Evolutionary conservation across 768 basidiomycete species (phyloP).

Genomic region (Rubroboletus pulcherrimus): DNA sequence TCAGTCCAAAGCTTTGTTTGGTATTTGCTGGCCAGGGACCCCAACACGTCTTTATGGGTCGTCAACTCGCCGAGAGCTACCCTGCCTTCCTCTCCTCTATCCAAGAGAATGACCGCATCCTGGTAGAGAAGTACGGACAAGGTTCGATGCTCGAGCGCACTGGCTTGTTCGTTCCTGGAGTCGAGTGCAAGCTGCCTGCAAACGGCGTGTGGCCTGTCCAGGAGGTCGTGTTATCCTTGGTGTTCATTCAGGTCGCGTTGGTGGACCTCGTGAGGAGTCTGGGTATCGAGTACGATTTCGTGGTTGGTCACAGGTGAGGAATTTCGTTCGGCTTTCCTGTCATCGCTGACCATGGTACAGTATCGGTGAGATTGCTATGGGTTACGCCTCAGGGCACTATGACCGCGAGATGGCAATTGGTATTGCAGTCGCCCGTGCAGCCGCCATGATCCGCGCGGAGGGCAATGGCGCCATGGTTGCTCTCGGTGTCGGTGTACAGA

Average conservation of each 20-base stretch:
- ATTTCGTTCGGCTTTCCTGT: neutral
- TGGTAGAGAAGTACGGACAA: constrained; percentile 26
- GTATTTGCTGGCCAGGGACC: constrained; percentile 37
- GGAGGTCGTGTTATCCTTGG: constrained; percentile 33
- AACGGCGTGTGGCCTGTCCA: constrained; percentile 32
- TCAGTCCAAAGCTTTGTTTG: constrained; percentile 31
- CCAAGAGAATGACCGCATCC: constrained; percentile 31
- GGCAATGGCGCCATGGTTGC: constrained; percentile 36
- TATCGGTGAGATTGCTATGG: constrained; percentile 37
- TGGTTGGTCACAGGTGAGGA: constrained; percentile 33
- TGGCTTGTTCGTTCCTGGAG: constrained; percentile 31
- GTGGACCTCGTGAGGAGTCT: constrained; percentile 32
- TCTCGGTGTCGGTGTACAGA: constrained; percentile 31
- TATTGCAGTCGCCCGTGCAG: constrained; percentile 35
- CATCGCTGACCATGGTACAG: constrained; percentile 11
- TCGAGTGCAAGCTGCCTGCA: constrained; percentile 18
- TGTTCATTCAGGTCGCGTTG: constrained; percentile 32
- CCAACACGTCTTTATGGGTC: constrained; percentile 36
- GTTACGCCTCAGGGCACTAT: constrained; percentile 36
- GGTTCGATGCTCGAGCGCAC: constrained; percentile 33
- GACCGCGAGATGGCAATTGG: constrained; percentile 33
- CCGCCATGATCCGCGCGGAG: constrained; percentile 34
- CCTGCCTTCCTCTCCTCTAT: constrained; percentile 31
- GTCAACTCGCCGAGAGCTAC: constrained; percentile 32
- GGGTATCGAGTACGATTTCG: constrained; percentile 32